phyloP scores from a whole-genome alignment of 306 rosid species.

The Gynostemma pentaphyllum region DNA sequence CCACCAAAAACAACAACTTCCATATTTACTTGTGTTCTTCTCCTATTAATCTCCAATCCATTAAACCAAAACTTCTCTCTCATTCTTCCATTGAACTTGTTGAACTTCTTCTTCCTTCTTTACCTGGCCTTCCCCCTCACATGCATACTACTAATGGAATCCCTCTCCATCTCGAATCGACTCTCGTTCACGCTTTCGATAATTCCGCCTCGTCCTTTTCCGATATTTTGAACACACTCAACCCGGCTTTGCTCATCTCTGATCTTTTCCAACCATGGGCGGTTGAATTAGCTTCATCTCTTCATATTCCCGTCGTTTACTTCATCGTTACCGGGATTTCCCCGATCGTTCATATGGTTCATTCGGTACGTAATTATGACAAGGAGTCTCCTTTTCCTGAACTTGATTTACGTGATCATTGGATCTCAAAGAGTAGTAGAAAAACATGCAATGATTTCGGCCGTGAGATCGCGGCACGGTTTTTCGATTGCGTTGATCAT shows the following conservation, averaged over 20 bases:
- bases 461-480: neutral
- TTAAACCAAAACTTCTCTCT: neutral
- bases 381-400: neutral
- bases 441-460: neutral
- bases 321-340: neutral
- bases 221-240: neutral
- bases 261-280: conserved; percentile 25
- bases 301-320: conserved; percentile 10
- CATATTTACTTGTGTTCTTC: neutral
- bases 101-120: conserved; percentile 11
- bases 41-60: neutral
- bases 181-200: conserved; percentile 18
- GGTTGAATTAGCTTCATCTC: neutral
- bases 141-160: conserved; percentile 19
- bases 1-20: no score
- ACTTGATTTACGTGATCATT: neutral
- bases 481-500: neutral
- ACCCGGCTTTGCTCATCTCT: conserved; percentile 15
- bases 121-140: conserved; percentile 15
- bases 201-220: conserved; percentile 9
- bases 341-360: neutral
- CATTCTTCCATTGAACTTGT: neutral
- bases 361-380: neutral
- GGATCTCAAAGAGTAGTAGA: neutral
- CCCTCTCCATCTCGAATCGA: conserved; percentile 13